These are phyloP conservation scores for Nemania sp. DNA, from an alignment of 2,329 filamentous ascomycete species.

Conservation along the genomic window DNA sequence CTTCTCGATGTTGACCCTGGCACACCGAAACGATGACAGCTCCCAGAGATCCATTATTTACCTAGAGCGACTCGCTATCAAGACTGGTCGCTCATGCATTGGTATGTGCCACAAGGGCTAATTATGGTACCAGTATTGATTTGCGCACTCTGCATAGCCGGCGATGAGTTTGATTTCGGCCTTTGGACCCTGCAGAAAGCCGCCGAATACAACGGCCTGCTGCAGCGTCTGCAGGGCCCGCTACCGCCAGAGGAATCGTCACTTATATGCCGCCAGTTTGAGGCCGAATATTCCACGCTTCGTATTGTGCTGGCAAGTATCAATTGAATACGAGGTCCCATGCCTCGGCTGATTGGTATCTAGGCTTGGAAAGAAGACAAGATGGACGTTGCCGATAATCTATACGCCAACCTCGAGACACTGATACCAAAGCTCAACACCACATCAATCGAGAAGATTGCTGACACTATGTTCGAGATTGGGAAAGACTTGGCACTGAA, in stretches of 20 bases:
- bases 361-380: conserved; percentile 77
- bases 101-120: conserved; percentile 47
- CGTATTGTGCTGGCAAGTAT: conserved; percentile 66
- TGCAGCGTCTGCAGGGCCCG: conserved; percentile 41
- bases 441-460: conserved; percentile 61
- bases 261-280: conserved; percentile 45
- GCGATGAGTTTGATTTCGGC: conserved; percentile 60
- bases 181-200: conserved; percentile 66
- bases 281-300: conserved; percentile 67
- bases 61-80: conserved; percentile 66
- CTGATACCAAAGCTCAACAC: conserved; percentile 49
- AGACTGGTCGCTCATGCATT: conserved; percentile 66
- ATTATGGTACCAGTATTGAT: conserved; percentile 12
- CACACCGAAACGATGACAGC: conserved; percentile 44
- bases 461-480: conserved; percentile 73
- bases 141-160: conserved; percentile 45
- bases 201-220: conserved; percentile 56
- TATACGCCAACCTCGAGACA: conserved; percentile 66
- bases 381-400: conserved; percentile 76
- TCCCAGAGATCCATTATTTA: conserved; percentile 52
- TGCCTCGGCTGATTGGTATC: conserved; percentile 17
- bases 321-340: conserved; percentile 17
- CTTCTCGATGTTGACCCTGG: conserved; percentile 69
- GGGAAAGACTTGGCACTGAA: conserved; percentile 63
- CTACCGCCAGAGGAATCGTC: conserved; percentile 40